A percentile compares a stretch with the other conserved stretches of the same genome.
Evolutionary conservation across 108 stramenopile genomes (phyloP).

Genomic region (Pseudonitzschia multiseries): DNA sequence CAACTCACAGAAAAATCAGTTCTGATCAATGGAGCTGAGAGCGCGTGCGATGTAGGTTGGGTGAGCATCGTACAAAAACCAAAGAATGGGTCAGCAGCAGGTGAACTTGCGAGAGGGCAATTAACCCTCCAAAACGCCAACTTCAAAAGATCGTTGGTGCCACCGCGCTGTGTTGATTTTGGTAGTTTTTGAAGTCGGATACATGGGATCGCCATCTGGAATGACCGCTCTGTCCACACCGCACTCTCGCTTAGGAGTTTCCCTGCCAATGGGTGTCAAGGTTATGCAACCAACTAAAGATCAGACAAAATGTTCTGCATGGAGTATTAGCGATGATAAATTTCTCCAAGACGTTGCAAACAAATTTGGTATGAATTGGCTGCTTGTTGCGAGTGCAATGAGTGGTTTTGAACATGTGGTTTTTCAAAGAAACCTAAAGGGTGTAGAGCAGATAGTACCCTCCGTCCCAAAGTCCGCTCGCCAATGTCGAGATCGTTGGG

Average conservation of each 20-base stretch:
- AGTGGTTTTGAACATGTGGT: constrained; percentile 33
- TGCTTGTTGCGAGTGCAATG: constrained; percentile 48
- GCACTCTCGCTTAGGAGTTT: constrained; percentile 44
- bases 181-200: constrained; percentile 55
- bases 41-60: neutral
- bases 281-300: constrained; percentile 31
- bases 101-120: constrained; percentile 22
- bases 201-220: constrained; percentile 35
- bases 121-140: constrained; percentile 27
- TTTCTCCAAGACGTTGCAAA: constrained; percentile 40
- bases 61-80: constrained; percentile 22
- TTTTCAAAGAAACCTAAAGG: neutral
- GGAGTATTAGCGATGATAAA: constrained; percentile 56
- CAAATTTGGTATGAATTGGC: constrained; percentile 70
- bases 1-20: neutral
- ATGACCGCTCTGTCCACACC: constrained; percentile 40
- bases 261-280: constrained; percentile 75
- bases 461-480: constrained; percentile 37
- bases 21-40: neutral
- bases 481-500: constrained; percentile 70
- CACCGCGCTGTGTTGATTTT: constrained; percentile 52
- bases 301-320: constrained; percentile 33
- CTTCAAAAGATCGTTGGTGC: constrained; percentile 28
- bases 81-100: constrained; percentile 19
- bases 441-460: neutral